Conservation (phyloP, 1,284 basidiomycete genomes). For the Fomes fomentarius region DNA sequence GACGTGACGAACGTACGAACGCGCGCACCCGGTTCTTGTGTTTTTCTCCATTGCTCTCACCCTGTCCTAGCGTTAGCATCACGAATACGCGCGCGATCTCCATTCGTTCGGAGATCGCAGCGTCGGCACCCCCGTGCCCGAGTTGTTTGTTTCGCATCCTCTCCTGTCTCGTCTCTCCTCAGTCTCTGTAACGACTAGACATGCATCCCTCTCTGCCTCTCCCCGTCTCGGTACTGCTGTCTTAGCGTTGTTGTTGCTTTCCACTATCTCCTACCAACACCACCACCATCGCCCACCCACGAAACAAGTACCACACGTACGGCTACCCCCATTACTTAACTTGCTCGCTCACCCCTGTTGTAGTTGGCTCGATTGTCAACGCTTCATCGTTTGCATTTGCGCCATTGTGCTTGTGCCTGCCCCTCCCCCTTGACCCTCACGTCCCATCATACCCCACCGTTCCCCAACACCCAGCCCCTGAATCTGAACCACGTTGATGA, state of each 20-base stretch:
- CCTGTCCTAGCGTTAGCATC: not conserved
- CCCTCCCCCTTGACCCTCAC: not conserved
- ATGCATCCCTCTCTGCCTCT: conserved; percentile 46
- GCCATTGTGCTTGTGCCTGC: not conserved
- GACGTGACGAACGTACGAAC: conserved; percentile 17
- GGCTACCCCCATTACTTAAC: conserved; percentile 6
- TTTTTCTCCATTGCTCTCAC: conserved; percentile 1
- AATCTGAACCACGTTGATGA: too few species aligned
- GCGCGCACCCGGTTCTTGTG: conserved; percentile 12
- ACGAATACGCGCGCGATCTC: conserved; percentile 15
- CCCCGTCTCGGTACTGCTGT: conserved; percentile 25
- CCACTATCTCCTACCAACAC: conserved; percentile 33
- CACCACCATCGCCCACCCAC: too few species aligned
- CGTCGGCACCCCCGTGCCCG: conserved; percentile 8
- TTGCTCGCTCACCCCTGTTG: not conserved
- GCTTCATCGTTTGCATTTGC: not conserved
- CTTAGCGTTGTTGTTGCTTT: conserved; percentile 35
- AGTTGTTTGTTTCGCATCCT: conserved; percentile 15
- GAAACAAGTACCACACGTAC: conserved; percentile 15
- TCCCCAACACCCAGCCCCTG: too few species aligned
- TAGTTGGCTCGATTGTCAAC: conserved; percentile 10
- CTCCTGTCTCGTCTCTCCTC: conserved; percentile 30
- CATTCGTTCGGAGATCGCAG: conserved; percentile 15
- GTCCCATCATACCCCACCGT: too few species aligned
- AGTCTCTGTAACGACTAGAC: conserved; percentile 67